Evolutionary conservation across 164 flowering plant genomes (phyloP), one percentile per base, ranked within the genome.

Genomic region (Magnolia sinica): DNA sequence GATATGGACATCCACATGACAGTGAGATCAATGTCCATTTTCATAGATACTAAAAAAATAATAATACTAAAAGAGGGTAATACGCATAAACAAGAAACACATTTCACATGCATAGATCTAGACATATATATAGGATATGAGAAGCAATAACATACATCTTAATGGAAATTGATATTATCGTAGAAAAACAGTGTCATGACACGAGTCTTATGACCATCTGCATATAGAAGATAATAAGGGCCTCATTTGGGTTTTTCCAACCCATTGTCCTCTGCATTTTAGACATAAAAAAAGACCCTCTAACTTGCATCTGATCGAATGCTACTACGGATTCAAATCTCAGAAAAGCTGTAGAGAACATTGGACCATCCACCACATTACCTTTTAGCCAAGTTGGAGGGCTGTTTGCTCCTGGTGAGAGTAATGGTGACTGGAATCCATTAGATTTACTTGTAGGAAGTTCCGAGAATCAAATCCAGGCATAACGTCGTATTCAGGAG

Each of bases 401-500:
- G 91, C 78, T 22, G 91, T 89, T 74, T 84, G 91, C 73, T 95
- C 97, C 75, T 91, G 89, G 68, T 85, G 88, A 14, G 87, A 75
- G 79, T 88, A 87, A 29, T 87, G 82, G 61, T 84, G 78, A 76
- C 81, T 84, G 76, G 91, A 83, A 70, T 90, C 93, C 74, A 89
- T 81, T 61, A 85, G 88, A 80, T 89, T 86, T 64, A 90, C 89
- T 85, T 93, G 94, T 77, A 91, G 89, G 77, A 76, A 95, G 81
- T 87, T 87, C 27, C 95, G 85, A 52, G 90, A 82, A 75, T 91
- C 98, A 55, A 74, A 89, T 23, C 83, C 76, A 75, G 86, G 85
- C 79, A 87, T 83, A 8, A 85, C 77, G 65, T 91, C 91, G 51
- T 82, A 89, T 65, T 79, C 85, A 13, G 85, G 90, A 2, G 73